Base-by-base conservation (phyloP, 2,329 filamentous ascomycete genomes). In the Pseudonectria foliicola region DNA sequence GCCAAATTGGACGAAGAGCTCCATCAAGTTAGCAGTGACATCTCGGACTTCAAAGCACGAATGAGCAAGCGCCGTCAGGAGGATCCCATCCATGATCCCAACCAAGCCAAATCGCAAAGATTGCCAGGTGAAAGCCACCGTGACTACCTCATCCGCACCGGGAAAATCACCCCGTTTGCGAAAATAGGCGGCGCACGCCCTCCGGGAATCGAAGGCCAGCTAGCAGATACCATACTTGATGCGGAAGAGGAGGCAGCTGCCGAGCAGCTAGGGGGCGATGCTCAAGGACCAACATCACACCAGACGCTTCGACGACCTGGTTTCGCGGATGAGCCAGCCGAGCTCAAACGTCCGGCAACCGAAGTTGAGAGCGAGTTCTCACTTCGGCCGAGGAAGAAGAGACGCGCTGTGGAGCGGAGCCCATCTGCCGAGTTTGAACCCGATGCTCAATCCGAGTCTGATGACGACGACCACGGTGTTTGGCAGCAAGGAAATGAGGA, bases 111-210 rank as follows among this genome's bases (percentile, higher is more conserved):
- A 18, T 77, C 73, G 34, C 70, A 72, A 39, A 77, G 76, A 35
- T 62, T 90, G 37, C 79, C 85, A 2, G 85, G 85, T 40, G 92
- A 96, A 64, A 87, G 76, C 15, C 80, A 86, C 41, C 77, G 89
- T 33, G 89, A 95, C 30, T 98, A 85, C 56, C 73, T 98, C 30
- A 92, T 98, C 31, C 80, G 92, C 18, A 98, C 90, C 0, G 92
- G 92, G 42, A 96, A 96, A 63, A 96, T 98, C 48, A 98, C 92
- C 0, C 92, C 92, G 0, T 98, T 98, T 53, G 85, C 88, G 7
- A 85, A 82, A 44, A 75, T 94, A 49, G 78, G 78, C 16, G 71
- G 76, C 11, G 70, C 75, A n/a, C 65, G 79, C 2, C 70, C 70
- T 4, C 67, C 75, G 18, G 77, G 73, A 3, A 70, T 79, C 3